phyloP scores from a whole-genome alignment of 2,329 filamentous ascomycete species.

The Cylindrodendrum hubeiense region DNA sequence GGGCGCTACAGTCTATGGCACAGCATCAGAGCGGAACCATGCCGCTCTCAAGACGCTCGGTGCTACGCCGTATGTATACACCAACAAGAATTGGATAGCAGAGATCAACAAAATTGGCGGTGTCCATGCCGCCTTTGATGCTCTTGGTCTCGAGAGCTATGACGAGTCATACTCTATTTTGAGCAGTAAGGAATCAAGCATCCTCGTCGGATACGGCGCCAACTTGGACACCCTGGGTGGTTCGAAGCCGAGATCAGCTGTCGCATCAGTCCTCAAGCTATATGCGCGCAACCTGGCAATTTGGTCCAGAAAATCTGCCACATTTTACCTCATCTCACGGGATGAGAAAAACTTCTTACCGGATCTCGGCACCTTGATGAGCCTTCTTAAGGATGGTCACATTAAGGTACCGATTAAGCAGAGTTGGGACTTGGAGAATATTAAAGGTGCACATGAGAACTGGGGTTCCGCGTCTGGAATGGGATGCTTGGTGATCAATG shows the following conservation, averaged over 20 bases:
- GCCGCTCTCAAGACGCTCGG: slow-evolving; percentile 52
- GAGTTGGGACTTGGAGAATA: slow-evolving; percentile 55
- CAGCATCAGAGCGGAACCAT: slow-evolving; percentile 61
- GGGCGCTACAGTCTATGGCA: slow-evolving; percentile 64
- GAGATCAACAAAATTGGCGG: slow-evolving; percentile 59
- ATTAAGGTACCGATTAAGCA: slow-evolving; percentile 53
- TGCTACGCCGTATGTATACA: slow-evolving; percentile 59
- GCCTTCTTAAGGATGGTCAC: slow-evolving; percentile 46
- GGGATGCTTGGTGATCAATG: neutral
- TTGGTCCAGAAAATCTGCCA: slow-evolving; percentile 46
- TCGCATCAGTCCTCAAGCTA: slow-evolving; percentile 50
- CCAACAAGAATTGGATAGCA: slow-evolving; percentile 61
- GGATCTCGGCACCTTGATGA: slow-evolving; percentile 47
- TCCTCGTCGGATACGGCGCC: slow-evolving; percentile 54
- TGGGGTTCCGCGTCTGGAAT: slow-evolving; percentile 40
- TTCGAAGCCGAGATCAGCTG: slow-evolving; percentile 48
- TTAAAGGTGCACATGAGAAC: slow-evolving; percentile 51
- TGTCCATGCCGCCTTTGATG: slow-evolving; percentile 61
- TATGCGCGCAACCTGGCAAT: slow-evolving; percentile 44
- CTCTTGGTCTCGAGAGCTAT: slow-evolving; percentile 63
- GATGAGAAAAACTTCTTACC: slow-evolving; percentile 48
- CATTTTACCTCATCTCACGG: slow-evolving; percentile 52
- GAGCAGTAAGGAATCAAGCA: slow-evolving; percentile 46
- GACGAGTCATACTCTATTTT: slow-evolving; percentile 63
- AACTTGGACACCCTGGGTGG: slow-evolving; percentile 49